Percentiles rank a stretch among this genome's conserved stretches.
Conservation (phyloP, 352 stramenopile genomes). For the Pythium aristosporum region DNA sequence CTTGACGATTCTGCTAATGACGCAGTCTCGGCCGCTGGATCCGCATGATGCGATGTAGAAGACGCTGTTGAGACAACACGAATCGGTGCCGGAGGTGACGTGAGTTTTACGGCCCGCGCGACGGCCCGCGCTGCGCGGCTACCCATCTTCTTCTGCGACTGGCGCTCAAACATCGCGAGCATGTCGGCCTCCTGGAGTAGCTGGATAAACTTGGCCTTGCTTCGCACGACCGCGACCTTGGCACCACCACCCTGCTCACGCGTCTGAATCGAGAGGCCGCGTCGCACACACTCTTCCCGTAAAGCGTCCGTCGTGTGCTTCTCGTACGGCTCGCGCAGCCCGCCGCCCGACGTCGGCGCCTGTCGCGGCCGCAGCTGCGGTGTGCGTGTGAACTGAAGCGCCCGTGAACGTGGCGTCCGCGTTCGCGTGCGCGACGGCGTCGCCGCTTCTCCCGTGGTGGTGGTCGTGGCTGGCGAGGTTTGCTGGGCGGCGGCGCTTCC, state of each 20-base stretch:
- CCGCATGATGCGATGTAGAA: neutral
- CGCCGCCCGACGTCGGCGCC: neutral
- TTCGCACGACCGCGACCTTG: neutral
- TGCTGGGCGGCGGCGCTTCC: neutral
- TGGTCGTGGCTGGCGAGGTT: neutral
- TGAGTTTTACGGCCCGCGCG: constrained; percentile 3
- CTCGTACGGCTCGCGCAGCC: constrained; percentile 47
- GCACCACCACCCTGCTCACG: constrained; percentile 9
- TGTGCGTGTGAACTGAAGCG: constrained; percentile 1
- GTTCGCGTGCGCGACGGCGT: neutral
- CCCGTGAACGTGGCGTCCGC: neutral
- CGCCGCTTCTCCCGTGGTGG: neutral
- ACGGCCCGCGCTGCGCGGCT: neutral
- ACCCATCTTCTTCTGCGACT: constrained; percentile 15
- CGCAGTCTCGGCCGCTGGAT: neutral
- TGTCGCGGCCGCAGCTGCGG: constrained; percentile 14
- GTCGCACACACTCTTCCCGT: constrained; percentile 34
- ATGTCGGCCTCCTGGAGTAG: constrained; percentile 40
- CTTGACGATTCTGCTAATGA: neutral
- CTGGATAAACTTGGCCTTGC: constrained; percentile 29
- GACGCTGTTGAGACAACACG: neutral
- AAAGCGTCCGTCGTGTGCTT: constrained; percentile 32
- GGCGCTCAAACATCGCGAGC: constrained; percentile 16
- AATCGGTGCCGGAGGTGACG: constrained; percentile 11
- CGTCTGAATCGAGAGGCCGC: constrained; percentile 23